These are phyloP conservation scores for Grifola frondosa DNA, from an alignment of 1,284 basidiomycete genomes.

Conservation along the genomic window DNA sequence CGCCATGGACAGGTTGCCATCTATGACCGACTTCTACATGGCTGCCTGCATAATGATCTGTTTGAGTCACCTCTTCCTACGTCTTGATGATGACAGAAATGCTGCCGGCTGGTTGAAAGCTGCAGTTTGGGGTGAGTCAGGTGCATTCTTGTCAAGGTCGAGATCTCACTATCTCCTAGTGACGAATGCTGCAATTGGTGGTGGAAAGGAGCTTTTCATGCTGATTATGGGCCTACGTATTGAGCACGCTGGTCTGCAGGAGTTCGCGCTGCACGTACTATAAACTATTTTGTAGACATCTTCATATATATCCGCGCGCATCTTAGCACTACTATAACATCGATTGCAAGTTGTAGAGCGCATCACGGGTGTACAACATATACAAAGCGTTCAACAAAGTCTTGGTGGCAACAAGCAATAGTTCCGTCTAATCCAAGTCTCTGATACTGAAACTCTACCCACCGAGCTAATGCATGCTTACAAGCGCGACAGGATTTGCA, in stretches of 20 bases:
- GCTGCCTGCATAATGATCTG: constrained; percentile 16
- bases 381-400: too few relatives aligned
- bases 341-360: too few relatives aligned
- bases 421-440: too few relatives aligned
- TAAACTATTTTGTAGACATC: too few relatives aligned
- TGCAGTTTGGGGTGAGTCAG: constrained; percentile 14
- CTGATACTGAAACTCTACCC: too few relatives aligned
- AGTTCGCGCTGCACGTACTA: constrained; percentile 8
- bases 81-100: constrained; percentile 7
- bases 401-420: too few relatives aligned
- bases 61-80: constrained; percentile 12
- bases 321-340: too few relatives aligned
- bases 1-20: constrained; percentile 12
- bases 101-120: constrained; percentile 14
- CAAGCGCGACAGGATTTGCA: too few relatives aligned
- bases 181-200: constrained; percentile 13
- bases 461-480: too few relatives aligned
- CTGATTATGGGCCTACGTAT: constrained; percentile 12
- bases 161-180: constrained; percentile 1
- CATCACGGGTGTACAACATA: too few relatives aligned
- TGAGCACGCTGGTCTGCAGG: constrained; percentile 6
- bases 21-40: constrained; percentile 13
- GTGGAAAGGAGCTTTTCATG: constrained; percentile 17
- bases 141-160: neutral
- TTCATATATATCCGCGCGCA: too few relatives aligned